phyloP scores from a whole-genome alignment of 495 filamentous ascomycete genomes.

The Mycothermus thermophilus region DNA sequence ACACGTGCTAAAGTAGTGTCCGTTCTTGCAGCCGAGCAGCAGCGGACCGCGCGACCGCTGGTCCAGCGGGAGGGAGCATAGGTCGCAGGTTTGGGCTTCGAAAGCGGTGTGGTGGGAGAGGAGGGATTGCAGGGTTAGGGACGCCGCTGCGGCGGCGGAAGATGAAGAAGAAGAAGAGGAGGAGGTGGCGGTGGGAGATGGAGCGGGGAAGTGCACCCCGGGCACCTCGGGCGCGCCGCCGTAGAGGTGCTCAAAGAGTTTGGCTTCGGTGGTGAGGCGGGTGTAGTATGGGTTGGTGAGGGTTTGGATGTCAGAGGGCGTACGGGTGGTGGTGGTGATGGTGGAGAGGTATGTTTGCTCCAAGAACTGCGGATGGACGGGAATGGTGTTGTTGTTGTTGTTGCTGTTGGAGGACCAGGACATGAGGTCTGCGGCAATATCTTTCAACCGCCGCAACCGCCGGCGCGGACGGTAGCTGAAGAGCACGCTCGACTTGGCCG shows the following conservation, averaged over 20 bases:
- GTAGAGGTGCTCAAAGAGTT: conserved; percentile 35
- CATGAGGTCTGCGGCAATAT: background rate
- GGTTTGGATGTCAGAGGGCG: background rate
- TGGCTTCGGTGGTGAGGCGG: conserved; percentile 27
- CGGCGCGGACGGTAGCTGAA: conserved; percentile 19
- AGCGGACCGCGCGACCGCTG: conserved; percentile 4
- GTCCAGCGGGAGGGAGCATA: conserved; percentile 20
- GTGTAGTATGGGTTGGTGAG: background rate
- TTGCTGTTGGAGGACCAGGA: background rate
- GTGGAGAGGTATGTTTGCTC: too few relatives aligned
- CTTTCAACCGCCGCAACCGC: background rate
- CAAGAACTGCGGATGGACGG: background rate
- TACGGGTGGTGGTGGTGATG: background rate
- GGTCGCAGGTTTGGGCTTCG: conserved; percentile 21
- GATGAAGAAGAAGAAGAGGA: too few relatives aligned
- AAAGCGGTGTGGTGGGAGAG: conserved; percentile 18
- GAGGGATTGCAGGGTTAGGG: conserved; percentile 12
- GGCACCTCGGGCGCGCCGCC: conserved; percentile 29
- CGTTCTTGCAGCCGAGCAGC: conserved; percentile 16
- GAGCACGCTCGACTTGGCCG: conserved; percentile 23
- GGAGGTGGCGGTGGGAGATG: background rate
- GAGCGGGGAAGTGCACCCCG: conserved; percentile 14
- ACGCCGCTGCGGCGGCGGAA: background rate
- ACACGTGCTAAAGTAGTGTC: conserved; percentile 25
- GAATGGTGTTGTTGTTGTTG: background rate